These are phyloP conservation scores for Penicillium brasilianum DNA, from an alignment of 2,329 filamentous ascomycete genomes.

Conservation along the genomic window DNA sequence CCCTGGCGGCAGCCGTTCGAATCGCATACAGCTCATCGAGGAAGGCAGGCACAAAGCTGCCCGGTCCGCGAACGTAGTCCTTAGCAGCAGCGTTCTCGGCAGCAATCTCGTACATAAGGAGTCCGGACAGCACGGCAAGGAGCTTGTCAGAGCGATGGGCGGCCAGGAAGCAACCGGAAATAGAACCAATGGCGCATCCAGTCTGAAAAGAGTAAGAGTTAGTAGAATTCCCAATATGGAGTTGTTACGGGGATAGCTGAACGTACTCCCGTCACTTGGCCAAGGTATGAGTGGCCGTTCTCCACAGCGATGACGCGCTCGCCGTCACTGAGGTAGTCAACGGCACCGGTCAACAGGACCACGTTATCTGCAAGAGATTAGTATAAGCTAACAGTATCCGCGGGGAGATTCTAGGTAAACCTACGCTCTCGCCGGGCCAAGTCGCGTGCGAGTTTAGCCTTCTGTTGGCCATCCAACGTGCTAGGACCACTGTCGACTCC, in stretches of 20 bases:
- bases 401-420: neutral
- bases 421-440: slow-evolving; percentile 69
- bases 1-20: slow-evolving; percentile 40
- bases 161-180: slow-evolving; percentile 75
- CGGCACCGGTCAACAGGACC: slow-evolving; percentile 79
- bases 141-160: slow-evolving; percentile 68
- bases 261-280: slow-evolving; percentile 53
- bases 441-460: slow-evolving; percentile 65
- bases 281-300: slow-evolving; percentile 72
- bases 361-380: slow-evolving; percentile 56
- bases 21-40: slow-evolving; percentile 69
- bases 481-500: slow-evolving; percentile 80
- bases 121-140: slow-evolving; percentile 71
- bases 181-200: slow-evolving; percentile 84
- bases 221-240: neutral
- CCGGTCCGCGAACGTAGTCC: slow-evolving; percentile 74
- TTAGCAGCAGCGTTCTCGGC: slow-evolving; percentile 68
- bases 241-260: neutral
- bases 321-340: slow-evolving; percentile 80
- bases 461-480: slow-evolving; percentile 58
- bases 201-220: slow-evolving; percentile 48
- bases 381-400: neutral
- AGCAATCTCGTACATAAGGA: slow-evolving; percentile 78
- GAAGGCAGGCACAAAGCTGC: slow-evolving; percentile 84
- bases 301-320: slow-evolving; percentile 66